Evolutionary conservation across 257 asterid genomes (phyloP), one percentile per base, ranked within the genome.

Genomic region (Salvia miltiorrhiza): DNA sequence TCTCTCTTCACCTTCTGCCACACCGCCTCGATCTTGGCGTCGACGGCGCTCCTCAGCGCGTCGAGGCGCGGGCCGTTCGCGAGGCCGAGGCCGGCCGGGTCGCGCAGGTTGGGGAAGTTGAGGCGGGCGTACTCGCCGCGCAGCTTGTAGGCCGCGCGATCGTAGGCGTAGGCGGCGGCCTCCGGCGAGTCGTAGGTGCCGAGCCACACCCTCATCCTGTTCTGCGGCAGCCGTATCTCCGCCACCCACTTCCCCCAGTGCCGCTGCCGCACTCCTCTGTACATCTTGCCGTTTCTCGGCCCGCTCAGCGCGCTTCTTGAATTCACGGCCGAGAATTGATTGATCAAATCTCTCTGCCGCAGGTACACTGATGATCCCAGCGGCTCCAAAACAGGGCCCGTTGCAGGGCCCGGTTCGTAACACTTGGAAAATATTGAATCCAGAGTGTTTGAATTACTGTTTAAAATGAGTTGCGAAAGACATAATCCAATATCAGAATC

Each of bases 231-330:
- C 21, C 99, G 73, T 19, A 91, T 94, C 53, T 94, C 99, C 4
- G 99, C 97, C 9, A 94, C 99, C 99, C 99, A 94, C 52, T 87
- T 94, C 1, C 99, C 97, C 99, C 99, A 94, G 63, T 94, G 97
- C 84, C 99, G 80, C 83, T 94, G 97, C 72, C 99, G 75, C n/a
- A 94, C 97, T 0, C 99, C 99, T 37, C 99, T 77, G 77, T 94
- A 94, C 0, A 94, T 79, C 75, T 94, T 94, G 16, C 71, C 23
- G 1, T 10, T 33, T n/a, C 26, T 37, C 21, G 28, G 24, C n/a
- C 32, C 32, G 4, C 26, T 37, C 21, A 30, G 24, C n/a, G 23
- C 32, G 4, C 20, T 26, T 33, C 69, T 58, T 5, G 79, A 26
- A 37, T 67, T 37, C 13, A 40, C 12, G 20, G 49, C 37, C 16